Base-by-base conservation (phyloP, 225 moss, liverwort and hornwort species). In the Sphagnum tenellum region DNA sequence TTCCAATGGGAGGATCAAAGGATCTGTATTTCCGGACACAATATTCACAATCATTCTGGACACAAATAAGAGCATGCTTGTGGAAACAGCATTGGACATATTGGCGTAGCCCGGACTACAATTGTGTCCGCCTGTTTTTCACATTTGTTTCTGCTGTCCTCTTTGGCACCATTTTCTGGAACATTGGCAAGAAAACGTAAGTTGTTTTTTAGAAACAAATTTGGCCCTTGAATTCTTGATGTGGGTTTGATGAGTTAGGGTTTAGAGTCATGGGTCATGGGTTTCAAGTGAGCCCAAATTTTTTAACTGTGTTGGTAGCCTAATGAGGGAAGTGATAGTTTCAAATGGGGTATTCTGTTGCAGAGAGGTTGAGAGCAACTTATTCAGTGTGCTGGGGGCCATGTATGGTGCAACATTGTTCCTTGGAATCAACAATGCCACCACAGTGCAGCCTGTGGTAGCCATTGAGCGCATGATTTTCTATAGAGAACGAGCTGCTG, bases 391-490 rank as follows among this genome's bases (percentile, higher is more conserved):
- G 8, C 67, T 80, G 76, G 80, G 80, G 11, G 75, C 77, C 14
- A 55, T 81, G 59, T 81, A 81, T 70, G 77, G 77, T 8, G 70
- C 81, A 5, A 77, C 77, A 5, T 55, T 81, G 52, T 81, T 81
- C 62, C 51, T 81, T 59, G 81, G 81, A 13, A 73, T 81, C 1
- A 81, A 76, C 50, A 77, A 81, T 46, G 70, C 81, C 8, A 45
- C 81, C 0, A 77, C 67, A 8, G 76, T 81, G 12, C 81, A 77
- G 45, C 81, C 81, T 44, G 63, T 77, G 7, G 77, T 81, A 2
- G 66, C 72, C 3, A 59, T 80, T 47, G 80, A 80, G 55, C 49
- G 80, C 64, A 54, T 73, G 2, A 73, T 80, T 6, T 80, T 67
- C 56, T 76, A 80, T 56, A 66, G 76, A 29, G 80, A 80, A 45